These are phyloP conservation scores for Lachnellula arida DNA, from an alignment of 2,329 filamentous ascomycete species.

Conservation along the genomic window DNA sequence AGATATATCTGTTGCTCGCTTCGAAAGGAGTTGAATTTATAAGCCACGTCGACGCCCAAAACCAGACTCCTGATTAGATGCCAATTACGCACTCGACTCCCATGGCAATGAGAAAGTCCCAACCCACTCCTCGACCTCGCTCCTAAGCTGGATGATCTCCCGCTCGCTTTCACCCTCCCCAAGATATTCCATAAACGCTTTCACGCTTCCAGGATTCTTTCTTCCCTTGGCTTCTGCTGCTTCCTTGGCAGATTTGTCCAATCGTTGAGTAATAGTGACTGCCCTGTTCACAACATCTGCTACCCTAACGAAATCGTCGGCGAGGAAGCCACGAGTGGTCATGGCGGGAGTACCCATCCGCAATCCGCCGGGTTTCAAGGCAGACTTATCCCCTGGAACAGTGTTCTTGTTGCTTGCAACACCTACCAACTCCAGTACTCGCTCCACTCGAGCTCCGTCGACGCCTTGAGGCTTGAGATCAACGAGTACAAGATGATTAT, in stretches of 20 bases:
- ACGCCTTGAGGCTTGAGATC: constrained; percentile 86
- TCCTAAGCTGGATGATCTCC: constrained; percentile 68
- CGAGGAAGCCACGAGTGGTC: constrained; percentile 90
- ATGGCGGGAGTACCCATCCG: constrained; percentile 95
- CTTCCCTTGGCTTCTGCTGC: constrained; percentile 62
- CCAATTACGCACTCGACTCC: constrained; percentile 35
- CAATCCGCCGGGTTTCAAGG: constrained; percentile 86
- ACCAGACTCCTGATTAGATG: background rate
- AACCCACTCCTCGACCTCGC: constrained; percentile 75
- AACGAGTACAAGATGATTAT: constrained; percentile 92
- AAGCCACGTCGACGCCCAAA: background rate
- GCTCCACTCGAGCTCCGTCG: constrained; percentile 85
- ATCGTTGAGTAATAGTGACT: constrained; percentile 70
- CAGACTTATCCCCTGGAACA: constrained; percentile 90
- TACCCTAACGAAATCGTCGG: constrained; percentile 82
- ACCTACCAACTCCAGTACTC: constrained; percentile 84
- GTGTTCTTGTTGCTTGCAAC: constrained; percentile 99
- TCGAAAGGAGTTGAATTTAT: background rate
- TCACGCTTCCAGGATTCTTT: constrained; percentile 60
- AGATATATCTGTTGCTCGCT: background rate
- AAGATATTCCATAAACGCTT: constrained; percentile 63
- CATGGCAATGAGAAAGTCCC: constrained; percentile 69
- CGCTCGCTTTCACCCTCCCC: constrained; percentile 62
- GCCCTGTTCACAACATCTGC: constrained; percentile 82
- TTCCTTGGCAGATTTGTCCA: constrained; percentile 69